Conservation (phyloP, 2,329 filamentous ascomycete species). For the Pestalotiopsis sp. region DNA sequence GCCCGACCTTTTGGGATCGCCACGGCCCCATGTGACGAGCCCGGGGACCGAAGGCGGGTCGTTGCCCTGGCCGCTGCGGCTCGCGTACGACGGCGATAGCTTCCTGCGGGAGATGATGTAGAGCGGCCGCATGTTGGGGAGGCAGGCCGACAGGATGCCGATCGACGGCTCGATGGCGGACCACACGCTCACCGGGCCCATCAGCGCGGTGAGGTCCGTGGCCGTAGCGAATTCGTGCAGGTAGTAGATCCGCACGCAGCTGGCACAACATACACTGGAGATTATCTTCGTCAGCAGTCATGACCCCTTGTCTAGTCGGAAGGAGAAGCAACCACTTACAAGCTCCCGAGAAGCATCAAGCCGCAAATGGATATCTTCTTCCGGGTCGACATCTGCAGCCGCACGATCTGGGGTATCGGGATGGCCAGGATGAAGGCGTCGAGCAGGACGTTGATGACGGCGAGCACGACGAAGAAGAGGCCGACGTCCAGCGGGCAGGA, state of each 20-base stretch:
- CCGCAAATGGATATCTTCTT: background rate
- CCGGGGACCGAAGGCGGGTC: background rate
- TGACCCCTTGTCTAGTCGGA: background rate
- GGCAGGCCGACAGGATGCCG: background rate
- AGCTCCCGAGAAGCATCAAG: background rate
- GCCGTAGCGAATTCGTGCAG: background rate
- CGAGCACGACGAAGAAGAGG: background rate
- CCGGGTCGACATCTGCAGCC: background rate
- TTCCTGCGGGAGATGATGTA: background rate
- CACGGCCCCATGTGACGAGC: background rate
- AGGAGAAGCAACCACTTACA: background rate
- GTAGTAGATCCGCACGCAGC: slow-evolving; percentile 1
- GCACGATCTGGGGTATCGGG: background rate
- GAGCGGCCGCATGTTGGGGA: slow-evolving; percentile 1
- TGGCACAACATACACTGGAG: background rate
- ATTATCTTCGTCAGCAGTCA: background rate
- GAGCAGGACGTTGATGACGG: background rate
- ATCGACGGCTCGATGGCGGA: slow-evolving; percentile 1
- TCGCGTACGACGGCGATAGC: background rate
- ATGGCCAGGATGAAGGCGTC: background rate
- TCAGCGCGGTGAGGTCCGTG: background rate
- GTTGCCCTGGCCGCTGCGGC: background rate
- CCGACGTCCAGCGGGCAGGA: background rate
- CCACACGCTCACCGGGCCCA: slow-evolving; percentile 1
- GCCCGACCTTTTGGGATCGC: background rate